Conservation (phyloP, 106 monocot species). For the Apostasia shenzhenica region DNA sequence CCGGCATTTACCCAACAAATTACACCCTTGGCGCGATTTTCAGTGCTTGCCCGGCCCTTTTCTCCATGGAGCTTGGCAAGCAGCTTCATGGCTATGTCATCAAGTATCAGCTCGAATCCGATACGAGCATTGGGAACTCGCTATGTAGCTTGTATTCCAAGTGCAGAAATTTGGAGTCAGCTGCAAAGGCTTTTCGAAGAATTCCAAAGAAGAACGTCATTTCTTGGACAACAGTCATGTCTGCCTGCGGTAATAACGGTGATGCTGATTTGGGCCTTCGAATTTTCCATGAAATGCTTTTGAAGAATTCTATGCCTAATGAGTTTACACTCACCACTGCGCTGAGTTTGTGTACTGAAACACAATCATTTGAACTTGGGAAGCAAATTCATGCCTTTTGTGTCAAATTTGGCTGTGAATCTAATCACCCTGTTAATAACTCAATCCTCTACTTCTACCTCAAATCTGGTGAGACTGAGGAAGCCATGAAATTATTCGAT, state of each 20-base stretch:
- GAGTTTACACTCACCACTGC: slow-evolving; percentile 83
- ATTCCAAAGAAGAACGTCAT: slow-evolving; percentile 74
- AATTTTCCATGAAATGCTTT: slow-evolving; percentile 66
- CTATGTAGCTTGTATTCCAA: slow-evolving; percentile 77
- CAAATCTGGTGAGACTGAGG: slow-evolving; percentile 52
- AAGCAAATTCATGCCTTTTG: slow-evolving; percentile 71
- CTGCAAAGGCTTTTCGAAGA: slow-evolving; percentile 46
- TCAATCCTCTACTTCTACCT: slow-evolving; percentile 88
- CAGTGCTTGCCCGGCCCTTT: slow-evolving; percentile 39
- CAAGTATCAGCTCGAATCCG: slow-evolving; percentile 44
- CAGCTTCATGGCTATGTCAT: slow-evolving; percentile 77
- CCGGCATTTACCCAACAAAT: slow-evolving; percentile 52
- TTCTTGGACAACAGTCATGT: slow-evolving; percentile 81
- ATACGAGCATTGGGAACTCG: slow-evolving; percentile 67
- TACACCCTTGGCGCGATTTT: slow-evolving; percentile 68
- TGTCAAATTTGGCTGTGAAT: slow-evolving; percentile 61
- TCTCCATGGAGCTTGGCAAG: slow-evolving; percentile 36
- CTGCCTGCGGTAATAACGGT: slow-evolving; percentile 66
- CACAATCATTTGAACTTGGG: slow-evolving; percentile 45
- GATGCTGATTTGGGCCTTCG: slow-evolving; percentile 47
- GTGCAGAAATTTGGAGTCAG: slow-evolving; percentile 44
- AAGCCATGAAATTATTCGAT: slow-evolving; percentile 52
- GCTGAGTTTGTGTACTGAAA: slow-evolving; percentile 57
- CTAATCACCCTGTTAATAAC: slow-evolving; percentile 55
- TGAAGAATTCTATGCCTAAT: slow-evolving; percentile 42